Evolutionary conservation across 2,329 filamentous ascomycete genomes (phyloP).

Genomic region (Graphilbum sp.): DNA sequence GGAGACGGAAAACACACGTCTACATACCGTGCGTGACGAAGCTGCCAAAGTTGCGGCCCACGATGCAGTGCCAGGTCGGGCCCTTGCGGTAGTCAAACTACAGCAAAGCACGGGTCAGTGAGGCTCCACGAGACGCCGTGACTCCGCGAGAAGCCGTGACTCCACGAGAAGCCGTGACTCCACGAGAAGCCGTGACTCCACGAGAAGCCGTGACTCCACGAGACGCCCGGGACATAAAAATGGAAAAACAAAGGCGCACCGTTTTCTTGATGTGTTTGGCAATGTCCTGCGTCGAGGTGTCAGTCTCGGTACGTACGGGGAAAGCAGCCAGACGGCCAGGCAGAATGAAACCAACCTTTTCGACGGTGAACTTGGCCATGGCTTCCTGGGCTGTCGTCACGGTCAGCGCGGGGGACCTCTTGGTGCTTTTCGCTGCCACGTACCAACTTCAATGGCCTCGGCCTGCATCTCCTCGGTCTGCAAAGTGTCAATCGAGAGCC

Average conservation of each 20-base stretch:
- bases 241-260: slow-evolving; percentile 28
- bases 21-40: slow-evolving; percentile 98
- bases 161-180: neutral
- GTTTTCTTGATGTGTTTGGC: slow-evolving; percentile 92
- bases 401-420: too few species aligned
- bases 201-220: neutral
- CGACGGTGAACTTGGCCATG: slow-evolving; percentile 45
- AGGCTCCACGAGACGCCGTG: neutral
- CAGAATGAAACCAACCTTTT: slow-evolving; percentile 29
- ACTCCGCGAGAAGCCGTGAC: neutral
- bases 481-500: neutral
- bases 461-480: slow-evolving; percentile 96
- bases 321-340: too few species aligned
- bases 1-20: slow-evolving; percentile 29
- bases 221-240: neutral
- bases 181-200: too few species aligned
- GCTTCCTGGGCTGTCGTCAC: slow-evolving; percentile 46
- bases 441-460: slow-evolving; percentile 91
- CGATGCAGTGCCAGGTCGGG: slow-evolving; percentile 98
- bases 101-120: neutral
- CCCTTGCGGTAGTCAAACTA: slow-evolving; percentile 96
- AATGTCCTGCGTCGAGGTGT: slow-evolving; percentile 50
- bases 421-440: slow-evolving; percentile 25
- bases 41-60: slow-evolving; percentile 95
- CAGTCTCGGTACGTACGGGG: neutral